These are phyloP conservation scores for Citropsis articulata DNA, from an alignment of 345 rosid species.

Conservation along the genomic window DNA sequence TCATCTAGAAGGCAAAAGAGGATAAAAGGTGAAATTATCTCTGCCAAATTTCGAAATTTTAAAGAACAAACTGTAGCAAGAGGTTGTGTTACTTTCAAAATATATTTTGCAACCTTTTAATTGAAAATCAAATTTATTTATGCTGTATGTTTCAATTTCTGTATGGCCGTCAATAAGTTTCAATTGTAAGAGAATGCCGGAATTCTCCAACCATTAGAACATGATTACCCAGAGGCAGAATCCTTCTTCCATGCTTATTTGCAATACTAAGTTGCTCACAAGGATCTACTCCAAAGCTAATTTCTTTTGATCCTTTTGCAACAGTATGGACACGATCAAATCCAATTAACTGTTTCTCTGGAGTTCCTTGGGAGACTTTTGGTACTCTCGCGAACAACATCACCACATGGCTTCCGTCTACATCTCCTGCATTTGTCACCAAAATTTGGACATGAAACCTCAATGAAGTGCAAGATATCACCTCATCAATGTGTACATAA, in stretches of 20 bases:
- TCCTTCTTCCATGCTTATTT: constrained; percentile 54
- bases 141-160: background rate
- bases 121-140: background rate
- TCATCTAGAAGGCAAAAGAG: background rate
- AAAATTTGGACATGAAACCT: constrained; percentile 45
- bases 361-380: constrained; percentile 38
- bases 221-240: constrained; percentile 58
- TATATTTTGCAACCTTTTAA: background rate
- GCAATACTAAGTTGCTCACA: constrained; percentile 67
- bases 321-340: constrained; percentile 65
- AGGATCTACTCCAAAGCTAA: constrained; percentile 62
- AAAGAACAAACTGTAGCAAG: background rate
- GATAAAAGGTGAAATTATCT: no score
- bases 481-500: constrained; percentile 30
- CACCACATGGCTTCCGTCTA: constrained; percentile 73
- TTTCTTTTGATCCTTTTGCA: constrained; percentile 34
- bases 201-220: constrained; percentile 56
- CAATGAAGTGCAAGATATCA: constrained; percentile 49
- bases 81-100: background rate
- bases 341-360: constrained; percentile 69
- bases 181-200: constrained; percentile 49
- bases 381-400: constrained; percentile 66
- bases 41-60: background rate
- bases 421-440: constrained; percentile 56
- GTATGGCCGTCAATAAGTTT: constrained; percentile 22